phyloP scores from a whole-genome alignment of 768 basidiomycete species.

The Gymnopilus dilepis region DNA sequence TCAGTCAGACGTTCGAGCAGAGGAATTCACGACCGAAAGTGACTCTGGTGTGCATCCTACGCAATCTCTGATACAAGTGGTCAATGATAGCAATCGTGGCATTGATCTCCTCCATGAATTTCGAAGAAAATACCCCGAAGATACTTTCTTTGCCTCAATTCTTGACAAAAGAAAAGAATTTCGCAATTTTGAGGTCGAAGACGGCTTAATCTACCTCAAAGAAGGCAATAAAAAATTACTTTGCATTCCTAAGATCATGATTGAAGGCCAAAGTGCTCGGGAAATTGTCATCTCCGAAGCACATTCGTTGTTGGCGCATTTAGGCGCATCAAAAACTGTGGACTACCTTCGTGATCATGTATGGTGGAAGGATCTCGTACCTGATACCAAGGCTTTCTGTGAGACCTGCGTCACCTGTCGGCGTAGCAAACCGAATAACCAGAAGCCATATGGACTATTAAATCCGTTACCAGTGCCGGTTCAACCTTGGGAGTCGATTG shows the following conservation, averaged over 20 bases:
- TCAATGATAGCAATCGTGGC: neutral
- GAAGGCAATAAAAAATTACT: neutral
- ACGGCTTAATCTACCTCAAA: neutral
- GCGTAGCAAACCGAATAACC: neutral
- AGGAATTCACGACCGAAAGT: no score
- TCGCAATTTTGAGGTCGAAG: neutral
- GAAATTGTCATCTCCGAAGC: neutral
- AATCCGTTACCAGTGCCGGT: neutral
- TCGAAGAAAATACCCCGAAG: neutral
- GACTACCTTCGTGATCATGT: conserved; percentile 36
- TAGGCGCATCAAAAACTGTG: conserved; percentile 39
- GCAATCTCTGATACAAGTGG: neutral
- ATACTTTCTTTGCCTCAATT: neutral
- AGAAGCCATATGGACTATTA: neutral
- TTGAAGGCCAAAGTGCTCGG: neutral
- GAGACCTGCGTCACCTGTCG: neutral
- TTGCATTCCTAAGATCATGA: neutral
- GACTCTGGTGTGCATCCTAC: no score
- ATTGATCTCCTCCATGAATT: neutral
- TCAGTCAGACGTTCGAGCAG: no score
- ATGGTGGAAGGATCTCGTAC: conserved; percentile 39
- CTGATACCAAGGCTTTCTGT: neutral
- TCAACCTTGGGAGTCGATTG: neutral
- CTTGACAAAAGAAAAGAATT: neutral
- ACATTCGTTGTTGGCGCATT: conserved; percentile 28